Percentiles rank a stretch among this genome's conserved stretches.
Conservation (phyloP, 768 basidiomycete species). For the Suillus variegatus region DNA sequence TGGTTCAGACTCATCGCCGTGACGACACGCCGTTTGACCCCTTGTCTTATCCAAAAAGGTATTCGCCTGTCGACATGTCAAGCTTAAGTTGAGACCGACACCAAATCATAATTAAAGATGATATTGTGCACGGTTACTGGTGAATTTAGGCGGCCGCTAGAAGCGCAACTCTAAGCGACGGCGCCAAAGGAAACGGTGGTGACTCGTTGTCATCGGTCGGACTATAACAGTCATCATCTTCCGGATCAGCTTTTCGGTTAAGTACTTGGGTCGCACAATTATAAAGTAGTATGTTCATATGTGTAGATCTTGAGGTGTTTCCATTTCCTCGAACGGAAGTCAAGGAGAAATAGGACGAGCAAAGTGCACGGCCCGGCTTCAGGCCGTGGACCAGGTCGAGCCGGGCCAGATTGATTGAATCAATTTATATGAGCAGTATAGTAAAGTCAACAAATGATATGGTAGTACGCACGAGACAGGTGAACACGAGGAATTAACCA, state of each 20-base stretch:
- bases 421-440: neutral
- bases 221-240: constrained; percentile 16
- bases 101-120: neutral
- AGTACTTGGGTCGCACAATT: constrained; percentile 19
- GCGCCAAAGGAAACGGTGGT: constrained; percentile 19
- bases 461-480: constrained; percentile 17
- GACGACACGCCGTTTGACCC: neutral
- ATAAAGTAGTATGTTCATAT: constrained; percentile 25
- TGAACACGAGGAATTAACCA: constrained; percentile 15
- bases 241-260: neutral
- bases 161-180: neutral
- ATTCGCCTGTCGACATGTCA: neutral
- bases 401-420: neutral
- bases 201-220: constrained; percentile 9
- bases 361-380: neutral
- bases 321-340: neutral
- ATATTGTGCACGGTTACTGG: neutral
- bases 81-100: neutral
- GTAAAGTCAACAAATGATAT: neutral
- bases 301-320: constrained; percentile 20
- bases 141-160: neutral
- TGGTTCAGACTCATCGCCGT: neutral
- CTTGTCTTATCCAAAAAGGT: neutral
- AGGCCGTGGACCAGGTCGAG: neutral
- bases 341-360: neutral